Conservation (phyloP, 73 alveolate genomes). For the Paramecium primaurelia region DNA sequence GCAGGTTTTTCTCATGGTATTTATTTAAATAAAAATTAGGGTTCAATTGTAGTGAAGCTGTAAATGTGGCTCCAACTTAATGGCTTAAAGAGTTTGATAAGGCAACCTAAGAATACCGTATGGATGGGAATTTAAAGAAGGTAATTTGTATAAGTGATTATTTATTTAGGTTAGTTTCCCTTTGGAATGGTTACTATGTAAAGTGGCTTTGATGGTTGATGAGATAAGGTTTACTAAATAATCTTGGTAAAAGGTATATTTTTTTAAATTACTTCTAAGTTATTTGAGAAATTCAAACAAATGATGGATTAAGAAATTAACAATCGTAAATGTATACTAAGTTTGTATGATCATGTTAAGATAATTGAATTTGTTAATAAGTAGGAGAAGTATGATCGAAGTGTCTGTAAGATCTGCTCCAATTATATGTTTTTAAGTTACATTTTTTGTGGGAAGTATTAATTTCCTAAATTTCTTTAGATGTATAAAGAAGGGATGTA, state of each 20-base stretch:
- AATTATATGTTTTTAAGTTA: constrained; percentile 43
- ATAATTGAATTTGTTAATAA: constrained; percentile 47
- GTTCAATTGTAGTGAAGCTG: constrained; percentile 83
- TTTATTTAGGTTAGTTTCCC: constrained; percentile 27
- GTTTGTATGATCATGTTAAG: constrained; percentile 33
- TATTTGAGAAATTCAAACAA: constrained; percentile 32
- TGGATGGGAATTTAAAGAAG: constrained; percentile 48
- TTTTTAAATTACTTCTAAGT: neutral
- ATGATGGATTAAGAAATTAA: constrained; percentile 1
- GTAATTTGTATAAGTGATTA: neutral
- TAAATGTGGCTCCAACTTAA: constrained; percentile 70
- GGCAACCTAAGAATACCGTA: constrained; percentile 44
- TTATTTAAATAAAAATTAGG: constrained; percentile 52
- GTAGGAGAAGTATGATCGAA: constrained; percentile 51
- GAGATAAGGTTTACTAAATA: neutral
- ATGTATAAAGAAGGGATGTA: constrained; percentile 60
- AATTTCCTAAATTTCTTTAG: neutral
- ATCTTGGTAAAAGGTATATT: neutral
- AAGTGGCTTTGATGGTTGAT: neutral
- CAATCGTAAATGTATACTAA: neutral
- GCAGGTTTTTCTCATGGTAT: constrained; percentile 80
- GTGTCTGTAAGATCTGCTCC: constrained; percentile 56
- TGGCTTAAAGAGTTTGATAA: constrained; percentile 68
- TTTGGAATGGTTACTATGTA: constrained; percentile 16
- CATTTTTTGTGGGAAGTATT: constrained; percentile 54